Conservation (phyloP, 495 filamentous ascomycete species). For the Neurospora sp. region DNA sequence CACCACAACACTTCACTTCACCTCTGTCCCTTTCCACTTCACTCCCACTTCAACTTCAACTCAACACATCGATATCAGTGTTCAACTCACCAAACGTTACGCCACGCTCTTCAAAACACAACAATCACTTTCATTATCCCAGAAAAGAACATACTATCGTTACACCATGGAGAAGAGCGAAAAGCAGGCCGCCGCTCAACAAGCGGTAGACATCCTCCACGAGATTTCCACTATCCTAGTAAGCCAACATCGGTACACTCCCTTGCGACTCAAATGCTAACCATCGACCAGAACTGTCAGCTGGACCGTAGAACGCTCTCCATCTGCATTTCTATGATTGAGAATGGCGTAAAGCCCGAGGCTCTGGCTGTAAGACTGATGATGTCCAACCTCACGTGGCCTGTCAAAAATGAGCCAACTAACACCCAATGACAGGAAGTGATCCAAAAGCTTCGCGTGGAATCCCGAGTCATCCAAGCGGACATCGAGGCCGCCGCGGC, state of each 20-base stretch:
- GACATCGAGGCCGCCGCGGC: background rate
- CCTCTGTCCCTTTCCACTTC: background rate
- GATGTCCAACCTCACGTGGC: background rate
- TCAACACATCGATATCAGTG: background rate
- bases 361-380: constrained; percentile 67
- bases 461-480: background rate
- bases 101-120: background rate
- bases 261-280: background rate
- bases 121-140: background rate
- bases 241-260: constrained; percentile 3
- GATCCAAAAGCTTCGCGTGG: background rate
- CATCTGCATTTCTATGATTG: constrained; percentile 89
- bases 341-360: constrained; percentile 95
- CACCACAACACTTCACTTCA: background rate
- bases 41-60: background rate
- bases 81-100: background rate
- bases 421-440: background rate
- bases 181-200: constrained; percentile 84
- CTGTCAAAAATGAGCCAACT: background rate
- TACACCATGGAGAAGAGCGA: constrained; percentile 27
- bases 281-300: constrained; percentile 64
- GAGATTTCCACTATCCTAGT: constrained; percentile 90
- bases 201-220: constrained; percentile 90
- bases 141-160: background rate
- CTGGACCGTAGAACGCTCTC: constrained; percentile 84